Evolutionary conservation across 345 rosid genomes (phyloP).

Genomic region (Salix arbutifolia): DNA sequence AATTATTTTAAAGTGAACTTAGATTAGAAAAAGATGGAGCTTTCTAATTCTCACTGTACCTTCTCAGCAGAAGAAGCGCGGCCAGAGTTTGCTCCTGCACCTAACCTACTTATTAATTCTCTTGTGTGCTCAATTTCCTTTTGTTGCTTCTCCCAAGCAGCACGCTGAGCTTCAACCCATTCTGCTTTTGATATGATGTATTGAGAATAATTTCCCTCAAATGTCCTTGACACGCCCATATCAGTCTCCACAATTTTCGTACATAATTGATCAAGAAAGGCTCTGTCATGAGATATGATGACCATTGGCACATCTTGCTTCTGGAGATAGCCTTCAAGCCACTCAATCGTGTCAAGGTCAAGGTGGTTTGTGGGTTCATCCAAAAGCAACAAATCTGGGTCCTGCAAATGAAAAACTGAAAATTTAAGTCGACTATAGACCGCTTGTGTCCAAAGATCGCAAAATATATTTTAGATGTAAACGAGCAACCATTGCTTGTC

Average conservation of each 20-base stretch:
- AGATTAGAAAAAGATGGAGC: neutral
- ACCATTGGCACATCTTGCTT: constrained; percentile 97
- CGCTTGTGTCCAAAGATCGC: neutral
- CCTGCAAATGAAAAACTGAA: constrained; percentile 39
- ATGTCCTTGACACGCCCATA: constrained; percentile 87
- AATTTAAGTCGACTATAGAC: constrained; percentile 7
- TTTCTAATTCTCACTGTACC: constrained; percentile 33
- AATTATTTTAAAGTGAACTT: neutral
- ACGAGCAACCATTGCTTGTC: neutral
- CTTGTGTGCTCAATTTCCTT: constrained; percentile 79
- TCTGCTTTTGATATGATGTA: constrained; percentile 65
- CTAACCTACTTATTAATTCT: constrained; percentile 67
- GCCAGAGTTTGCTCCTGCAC: constrained; percentile 83
- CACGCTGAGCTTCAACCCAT: constrained; percentile 69
- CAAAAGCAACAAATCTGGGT: constrained; percentile 84
- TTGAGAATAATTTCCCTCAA: constrained; percentile 82
- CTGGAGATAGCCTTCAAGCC: constrained; percentile 90
- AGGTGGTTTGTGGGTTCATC: constrained; percentile 98
- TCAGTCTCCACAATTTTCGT: constrained; percentile 96
- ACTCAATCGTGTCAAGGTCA: constrained; percentile 92
- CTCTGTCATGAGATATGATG: constrained; percentile 91
- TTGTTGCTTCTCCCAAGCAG: constrained; percentile 91
- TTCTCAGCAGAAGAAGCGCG: constrained; percentile 97
- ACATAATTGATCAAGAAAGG: constrained; percentile 92
- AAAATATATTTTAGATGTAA: neutral